Evolutionary conservation across 768 basidiomycete species (phyloP).

Genomic region (Hirschioporus abietinus): DNA sequence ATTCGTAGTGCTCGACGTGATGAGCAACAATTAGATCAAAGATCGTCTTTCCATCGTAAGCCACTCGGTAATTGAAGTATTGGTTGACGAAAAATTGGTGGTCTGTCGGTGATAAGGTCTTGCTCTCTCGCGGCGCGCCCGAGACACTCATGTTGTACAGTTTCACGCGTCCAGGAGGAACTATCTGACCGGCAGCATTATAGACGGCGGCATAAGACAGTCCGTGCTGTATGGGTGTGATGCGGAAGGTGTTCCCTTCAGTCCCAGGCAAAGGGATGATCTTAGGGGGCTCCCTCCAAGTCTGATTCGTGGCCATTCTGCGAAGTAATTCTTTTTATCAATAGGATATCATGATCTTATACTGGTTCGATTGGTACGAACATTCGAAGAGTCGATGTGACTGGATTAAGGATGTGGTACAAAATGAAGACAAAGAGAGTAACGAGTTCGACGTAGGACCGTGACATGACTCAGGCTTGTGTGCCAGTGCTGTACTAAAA

Average conservation of each 20-base stretch:
- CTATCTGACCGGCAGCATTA: not conserved
- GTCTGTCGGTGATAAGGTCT: not conserved
- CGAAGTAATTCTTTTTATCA: too few relatives aligned
- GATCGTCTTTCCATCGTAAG: not conserved
- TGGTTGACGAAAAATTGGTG: not conserved
- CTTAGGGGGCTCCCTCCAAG: too few relatives aligned
- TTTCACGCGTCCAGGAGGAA: not conserved
- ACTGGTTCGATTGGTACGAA: too few relatives aligned
- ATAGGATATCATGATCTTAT: too few relatives aligned
- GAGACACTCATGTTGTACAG: not conserved
- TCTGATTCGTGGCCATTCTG: too few relatives aligned
- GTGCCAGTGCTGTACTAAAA: too few relatives aligned
- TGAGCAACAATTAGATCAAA: not conserved
- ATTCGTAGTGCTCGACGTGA: not conserved
- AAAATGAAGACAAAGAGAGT: too few relatives aligned
- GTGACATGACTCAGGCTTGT: too few relatives aligned
- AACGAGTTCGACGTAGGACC: too few relatives aligned
- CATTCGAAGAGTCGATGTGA: too few relatives aligned
- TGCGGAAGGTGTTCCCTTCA: not conserved
- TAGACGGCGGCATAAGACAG: not conserved
- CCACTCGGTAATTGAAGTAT: not conserved
- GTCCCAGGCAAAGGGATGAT: not conserved
- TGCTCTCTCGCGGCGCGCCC: not conserved
- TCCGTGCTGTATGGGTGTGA: not conserved
- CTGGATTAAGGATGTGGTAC: too few relatives aligned